A percentile compares a stretch with the other conserved stretches of the same genome.
These are phyloP conservation scores for Posidonia oceanica DNA, from an alignment of 116 monocot species.

Conservation along the genomic window DNA sequence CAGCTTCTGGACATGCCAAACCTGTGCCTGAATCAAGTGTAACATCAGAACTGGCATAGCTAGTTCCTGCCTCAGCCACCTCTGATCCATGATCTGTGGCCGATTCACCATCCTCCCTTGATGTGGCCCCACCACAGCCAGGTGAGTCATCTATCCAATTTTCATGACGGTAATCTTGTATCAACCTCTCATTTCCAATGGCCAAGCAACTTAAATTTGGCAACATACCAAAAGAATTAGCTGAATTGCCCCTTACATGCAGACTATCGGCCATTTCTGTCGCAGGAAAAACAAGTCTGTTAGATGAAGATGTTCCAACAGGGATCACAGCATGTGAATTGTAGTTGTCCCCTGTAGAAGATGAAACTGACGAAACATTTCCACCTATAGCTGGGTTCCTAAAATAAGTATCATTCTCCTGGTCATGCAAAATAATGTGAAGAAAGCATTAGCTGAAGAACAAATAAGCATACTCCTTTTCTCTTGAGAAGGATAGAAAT, in stretches of 20 bases:
- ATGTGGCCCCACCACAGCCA: constrained; percentile 9
- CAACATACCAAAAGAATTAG: constrained; percentile 1
- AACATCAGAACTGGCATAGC: constrained; percentile 45
- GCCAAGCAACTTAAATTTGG: constrained; percentile 3
- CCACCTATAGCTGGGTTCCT: constrained; percentile 16
- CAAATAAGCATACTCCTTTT: not conserved
- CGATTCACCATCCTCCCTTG: constrained; percentile 33
- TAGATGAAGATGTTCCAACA: constrained; percentile 28
- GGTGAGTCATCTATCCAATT: constrained; percentile 14
- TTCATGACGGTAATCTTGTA: constrained; percentile 7
- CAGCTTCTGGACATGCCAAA: constrained; percentile 11
- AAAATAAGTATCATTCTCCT: constrained; percentile 41
- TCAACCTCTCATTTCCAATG: not conserved
- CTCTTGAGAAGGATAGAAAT: not conserved
- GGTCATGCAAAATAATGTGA: constrained; percentile 11
- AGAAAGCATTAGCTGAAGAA: not conserved
- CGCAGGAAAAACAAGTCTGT: constrained; percentile 37
- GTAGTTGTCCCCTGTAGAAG: constrained; percentile 15
- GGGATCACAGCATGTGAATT: constrained; percentile 8
- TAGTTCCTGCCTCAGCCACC: constrained; percentile 53
- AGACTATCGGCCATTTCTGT: constrained; percentile 18
- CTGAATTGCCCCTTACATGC: constrained; percentile 16
- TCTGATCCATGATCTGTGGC: constrained; percentile 34
- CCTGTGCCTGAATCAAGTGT: constrained; percentile 17
- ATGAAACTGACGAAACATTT: constrained; percentile 11